Evolutionary conservation across 75 land plant species (phyloP).

Genomic region (Selaginella moellendorffii): DNA sequence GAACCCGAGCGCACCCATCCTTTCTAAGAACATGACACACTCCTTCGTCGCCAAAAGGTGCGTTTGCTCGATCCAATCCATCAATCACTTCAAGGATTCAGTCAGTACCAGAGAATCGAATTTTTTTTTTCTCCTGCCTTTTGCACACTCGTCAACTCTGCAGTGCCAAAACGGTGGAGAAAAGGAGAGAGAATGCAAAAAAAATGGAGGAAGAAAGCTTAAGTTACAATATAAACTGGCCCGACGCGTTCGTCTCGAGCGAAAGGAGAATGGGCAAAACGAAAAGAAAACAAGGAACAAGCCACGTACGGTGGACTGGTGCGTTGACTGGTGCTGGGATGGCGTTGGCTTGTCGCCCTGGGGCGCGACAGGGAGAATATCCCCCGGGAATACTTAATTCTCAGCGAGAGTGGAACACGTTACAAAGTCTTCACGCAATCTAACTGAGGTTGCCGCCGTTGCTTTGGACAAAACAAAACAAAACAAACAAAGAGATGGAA

Average conservation of each 20-base stretch:
- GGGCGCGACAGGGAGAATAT: neutral
- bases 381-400: neutral
- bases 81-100: neutral
- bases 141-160: neutral
- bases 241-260: too few relatives aligned
- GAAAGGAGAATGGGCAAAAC: too few relatives aligned
- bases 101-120: too few relatives aligned
- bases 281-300: neutral
- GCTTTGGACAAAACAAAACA: too few relatives aligned
- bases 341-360: neutral
- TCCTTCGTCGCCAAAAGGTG: too few relatives aligned
- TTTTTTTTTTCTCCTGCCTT: neutral
- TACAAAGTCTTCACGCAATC: slow-evolving; percentile 1
- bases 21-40: too few relatives aligned
- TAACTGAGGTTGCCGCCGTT: too few relatives aligned
- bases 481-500: too few relatives aligned
- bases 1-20: neutral
- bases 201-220: neutral
- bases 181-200: too few relatives aligned
- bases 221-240: too few relatives aligned
- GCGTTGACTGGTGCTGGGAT: neutral
- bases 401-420: neutral
- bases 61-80: neutral
- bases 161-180: too few relatives aligned
- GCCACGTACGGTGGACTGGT: neutral